Evolutionary conservation across 2,329 filamentous ascomycete species (phyloP), one percentile per base, ranked within the genome.

Genomic region (Aotearoamyces nothofagi): DNA sequence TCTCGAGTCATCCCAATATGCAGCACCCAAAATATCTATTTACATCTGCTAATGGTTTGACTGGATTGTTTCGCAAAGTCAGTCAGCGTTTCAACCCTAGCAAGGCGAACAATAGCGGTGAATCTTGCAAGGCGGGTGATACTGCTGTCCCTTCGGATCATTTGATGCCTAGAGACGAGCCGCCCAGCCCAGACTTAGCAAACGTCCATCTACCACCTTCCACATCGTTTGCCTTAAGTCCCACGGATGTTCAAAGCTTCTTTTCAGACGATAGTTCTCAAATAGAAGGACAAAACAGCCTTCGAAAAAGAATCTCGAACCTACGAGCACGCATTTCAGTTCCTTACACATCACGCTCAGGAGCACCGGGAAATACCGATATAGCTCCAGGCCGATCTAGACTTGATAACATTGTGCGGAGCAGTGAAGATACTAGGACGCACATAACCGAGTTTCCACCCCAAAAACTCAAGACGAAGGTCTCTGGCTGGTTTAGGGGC

Each of bases 251-350:
- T 14, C 41, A 35, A 26, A 54, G 51, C 30, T 52, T 51, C 26
- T 53, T 54, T 27, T 55, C 52, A 2, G 50, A 54, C 33, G 45
- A 53, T 27, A 56, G 53, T 36, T 53, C 51, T 4, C 43, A 40
- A 26, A 26, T 29, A 10, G 29, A 42, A 11, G 37, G 26, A 5
- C 25, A 28, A 13, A 32, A 37, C 14, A 43, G 36, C 27, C 29
- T 49, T 19, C 33, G 43, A 9, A 42, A 42, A 26, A 38, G 40
- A 29, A 30, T 49, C 10, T 44, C 42, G 5, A 40, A 44, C 25
- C 31, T 47, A 13, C 40, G 36, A 30, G 36, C 40, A 26, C 39
- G 38, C 15, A 36, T 49, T 24, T 34, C 33, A 15, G 38, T 32
- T 9, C 45, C 41, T 6, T 48, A 47, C 17, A 30, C 24, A 15